These are phyloP conservation scores for Umbellularia californica DNA, from an alignment of 164 flowering plant species.

Conservation along the genomic window DNA sequence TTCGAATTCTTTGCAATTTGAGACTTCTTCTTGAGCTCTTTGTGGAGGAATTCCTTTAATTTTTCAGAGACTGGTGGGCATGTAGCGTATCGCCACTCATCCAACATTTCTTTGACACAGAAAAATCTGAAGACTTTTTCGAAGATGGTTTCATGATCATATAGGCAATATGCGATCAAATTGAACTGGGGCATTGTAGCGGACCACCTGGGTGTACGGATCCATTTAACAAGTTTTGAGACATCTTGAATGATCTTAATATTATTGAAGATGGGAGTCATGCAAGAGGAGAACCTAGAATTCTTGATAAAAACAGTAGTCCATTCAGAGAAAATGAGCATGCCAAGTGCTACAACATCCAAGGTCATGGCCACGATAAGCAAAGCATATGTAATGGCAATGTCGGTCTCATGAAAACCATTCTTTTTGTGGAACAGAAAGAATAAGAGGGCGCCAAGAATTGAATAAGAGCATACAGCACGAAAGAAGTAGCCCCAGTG, in stretches of 20 bases:
- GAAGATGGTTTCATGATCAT: neutral
- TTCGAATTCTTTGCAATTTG: neutral
- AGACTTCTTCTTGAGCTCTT: conserved; percentile 3
- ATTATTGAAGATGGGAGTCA: neutral
- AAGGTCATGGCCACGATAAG: neutral
- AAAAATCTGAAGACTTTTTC: neutral
- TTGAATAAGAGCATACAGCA: neutral
- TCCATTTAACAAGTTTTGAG: neutral
- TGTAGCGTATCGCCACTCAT: neutral
- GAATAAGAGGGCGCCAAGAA: neutral
- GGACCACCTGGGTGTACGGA: conserved; percentile 9
- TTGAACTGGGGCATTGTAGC: conserved; percentile 10
- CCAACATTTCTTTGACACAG: neutral
- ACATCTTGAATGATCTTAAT: neutral
- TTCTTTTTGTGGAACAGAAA: neutral
- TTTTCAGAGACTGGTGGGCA: neutral
- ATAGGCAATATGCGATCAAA: conserved; percentile 10
- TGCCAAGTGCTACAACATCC: neutral
- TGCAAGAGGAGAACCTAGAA: neutral
- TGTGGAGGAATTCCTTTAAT: conserved; percentile 3
- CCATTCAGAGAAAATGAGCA: neutral
- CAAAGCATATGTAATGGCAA: neutral
- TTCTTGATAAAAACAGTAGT: neutral
- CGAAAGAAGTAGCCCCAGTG: conserved; percentile 7
- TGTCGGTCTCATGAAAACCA: neutral